Percentiles rank a stretch among this genome's conserved stretches.
Conservation (phyloP, 2,329 filamentous ascomycete species). For the Rosellinia necatrix region DNA sequence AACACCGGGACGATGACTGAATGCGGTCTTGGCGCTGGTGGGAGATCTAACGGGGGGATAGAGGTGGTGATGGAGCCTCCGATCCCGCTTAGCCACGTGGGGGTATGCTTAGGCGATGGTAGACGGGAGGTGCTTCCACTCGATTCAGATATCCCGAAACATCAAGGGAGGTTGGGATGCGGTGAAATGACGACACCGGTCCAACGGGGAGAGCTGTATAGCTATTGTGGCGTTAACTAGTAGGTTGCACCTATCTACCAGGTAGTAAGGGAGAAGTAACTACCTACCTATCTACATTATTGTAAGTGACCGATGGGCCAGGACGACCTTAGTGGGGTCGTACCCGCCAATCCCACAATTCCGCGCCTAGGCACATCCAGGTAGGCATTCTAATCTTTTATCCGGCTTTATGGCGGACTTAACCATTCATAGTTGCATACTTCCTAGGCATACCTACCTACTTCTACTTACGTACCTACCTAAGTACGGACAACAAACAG, state of each 20-base stretch:
- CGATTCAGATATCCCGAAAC: too few relatives aligned
- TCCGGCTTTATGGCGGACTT: conserved; percentile 31
- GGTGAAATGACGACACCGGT: conserved; percentile 32
- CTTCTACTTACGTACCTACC: too few relatives aligned
- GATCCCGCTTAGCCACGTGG: background rate
- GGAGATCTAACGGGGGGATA: background rate
- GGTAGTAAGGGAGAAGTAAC: conserved; percentile 8
- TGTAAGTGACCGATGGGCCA: too few relatives aligned
- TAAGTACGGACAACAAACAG: too few relatives aligned
- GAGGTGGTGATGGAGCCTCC: background rate
- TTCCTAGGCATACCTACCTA: too few relatives aligned
- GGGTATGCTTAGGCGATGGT: background rate
- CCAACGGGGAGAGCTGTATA: background rate
- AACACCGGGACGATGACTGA: conserved; percentile 9
- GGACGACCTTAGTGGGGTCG: too few relatives aligned
- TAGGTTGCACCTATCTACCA: background rate
- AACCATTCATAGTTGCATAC: too few relatives aligned
- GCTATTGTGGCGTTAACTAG: background rate
- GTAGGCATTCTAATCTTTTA: background rate
- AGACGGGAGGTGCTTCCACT: background rate
- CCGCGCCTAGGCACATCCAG: too few relatives aligned
- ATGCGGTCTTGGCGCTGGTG: conserved; percentile 20
- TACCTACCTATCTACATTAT: background rate
- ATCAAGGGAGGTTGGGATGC: background rate
- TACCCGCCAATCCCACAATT: too few relatives aligned